phyloP scores from a whole-genome alignment of 805 yeast species.

The Yarrowia alimentaria region DNA sequence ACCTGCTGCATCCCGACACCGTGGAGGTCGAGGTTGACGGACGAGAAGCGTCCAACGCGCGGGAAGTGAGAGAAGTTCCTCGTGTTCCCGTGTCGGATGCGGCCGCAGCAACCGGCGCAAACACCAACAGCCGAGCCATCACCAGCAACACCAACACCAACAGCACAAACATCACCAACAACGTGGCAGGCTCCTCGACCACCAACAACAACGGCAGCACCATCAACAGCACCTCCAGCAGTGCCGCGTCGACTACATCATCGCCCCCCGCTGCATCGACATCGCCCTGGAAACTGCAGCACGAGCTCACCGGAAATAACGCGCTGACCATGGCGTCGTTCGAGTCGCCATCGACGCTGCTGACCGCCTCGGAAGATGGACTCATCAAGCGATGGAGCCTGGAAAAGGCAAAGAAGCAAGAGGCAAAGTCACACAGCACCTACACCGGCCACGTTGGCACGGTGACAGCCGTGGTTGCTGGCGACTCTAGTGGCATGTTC shows the following conservation, averaged over 20 bases:
- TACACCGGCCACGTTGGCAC: conserved; percentile 32
- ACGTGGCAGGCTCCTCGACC: background rate
- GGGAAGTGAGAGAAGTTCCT: conserved; percentile 2
- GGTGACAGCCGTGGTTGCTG: conserved; percentile 30
- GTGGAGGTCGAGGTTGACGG: conserved; percentile 20
- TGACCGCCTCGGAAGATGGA: conserved; percentile 34
- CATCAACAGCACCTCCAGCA: background rate
- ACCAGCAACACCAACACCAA: background rate
- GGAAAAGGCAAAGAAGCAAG: conserved; percentile 17
- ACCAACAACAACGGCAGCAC: background rate
- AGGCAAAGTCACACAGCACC: conserved; percentile 27
- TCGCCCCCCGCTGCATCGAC: conserved; percentile 15
- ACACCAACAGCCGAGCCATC: background rate
- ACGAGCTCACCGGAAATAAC: conserved; percentile 5
- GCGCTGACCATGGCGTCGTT: conserved; percentile 21
- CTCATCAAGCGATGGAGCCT: conserved; percentile 32
- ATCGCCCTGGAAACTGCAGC: conserved; percentile 17
- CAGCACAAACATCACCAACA: background rate
- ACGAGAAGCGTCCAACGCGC: background rate
- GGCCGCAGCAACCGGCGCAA: background rate
- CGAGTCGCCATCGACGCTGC: conserved; percentile 17
- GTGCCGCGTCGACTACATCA: background rate
- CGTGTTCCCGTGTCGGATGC: conserved; percentile 20
- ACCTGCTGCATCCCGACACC: conserved; percentile 36
- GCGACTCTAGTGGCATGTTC: conserved; percentile 28